Percentiles rank a stretch among this genome's conserved stretches.
Conservation (phyloP, 352 stramenopile genomes). For the Phytophthora citricola region DNA sequence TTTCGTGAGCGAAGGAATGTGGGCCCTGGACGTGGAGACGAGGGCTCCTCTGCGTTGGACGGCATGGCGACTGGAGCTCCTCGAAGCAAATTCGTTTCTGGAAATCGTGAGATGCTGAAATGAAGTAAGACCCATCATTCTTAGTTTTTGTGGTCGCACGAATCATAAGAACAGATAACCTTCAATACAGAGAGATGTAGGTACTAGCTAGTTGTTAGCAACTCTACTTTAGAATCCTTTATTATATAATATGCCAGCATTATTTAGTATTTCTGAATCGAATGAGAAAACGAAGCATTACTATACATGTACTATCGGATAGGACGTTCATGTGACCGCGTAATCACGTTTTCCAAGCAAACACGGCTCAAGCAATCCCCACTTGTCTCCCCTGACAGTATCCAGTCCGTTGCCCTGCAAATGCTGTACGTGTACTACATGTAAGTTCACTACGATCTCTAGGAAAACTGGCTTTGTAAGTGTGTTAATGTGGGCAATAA, state of each 20-base stretch:
- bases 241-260: not conserved
- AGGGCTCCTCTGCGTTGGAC: constrained; percentile 5
- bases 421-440: too few relatives aligned
- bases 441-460: not conserved
- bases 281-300: too few relatives aligned
- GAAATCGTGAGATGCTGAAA: not conserved
- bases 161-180: not conserved
- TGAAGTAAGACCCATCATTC: constrained; percentile 16
- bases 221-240: not conserved
- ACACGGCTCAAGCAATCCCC: constrained; percentile 10
- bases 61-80: constrained; percentile 7
- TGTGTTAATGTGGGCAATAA: not conserved
- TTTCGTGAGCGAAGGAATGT: constrained; percentile 18
- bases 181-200: not conserved
- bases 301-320: not conserved
- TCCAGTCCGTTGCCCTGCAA: not conserved
- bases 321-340: not conserved
- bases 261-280: too few relatives aligned
- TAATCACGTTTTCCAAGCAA: constrained; percentile 2
- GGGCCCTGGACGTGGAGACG: constrained; percentile 20
- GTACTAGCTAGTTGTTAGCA: too few relatives aligned
- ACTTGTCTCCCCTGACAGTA: not conserved
- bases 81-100: constrained; percentile 24
- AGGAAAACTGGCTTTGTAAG: not conserved
- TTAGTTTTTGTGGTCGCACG: not conserved